Evolutionary conservation across 345 rosid genomes (phyloP), one percentile per base, ranked within the genome.

Genomic region (Carallia pectinifolia): DNA sequence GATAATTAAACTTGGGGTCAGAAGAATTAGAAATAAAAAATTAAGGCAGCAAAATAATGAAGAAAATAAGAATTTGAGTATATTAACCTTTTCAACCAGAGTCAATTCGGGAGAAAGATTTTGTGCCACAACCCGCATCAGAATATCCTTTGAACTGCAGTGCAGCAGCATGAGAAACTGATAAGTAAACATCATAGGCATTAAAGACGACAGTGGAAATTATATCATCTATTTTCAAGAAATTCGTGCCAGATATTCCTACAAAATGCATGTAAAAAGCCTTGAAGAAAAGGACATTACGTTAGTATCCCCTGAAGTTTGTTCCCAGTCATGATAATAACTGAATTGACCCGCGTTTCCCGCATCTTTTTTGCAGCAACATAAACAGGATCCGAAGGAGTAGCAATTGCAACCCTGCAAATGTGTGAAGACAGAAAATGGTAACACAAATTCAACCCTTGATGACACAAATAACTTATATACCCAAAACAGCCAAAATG

Each of bases 111-210:
- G 97, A 71, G 99, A 89, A 61, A 92, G 84, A 74, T 90, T 96
- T 62, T 89, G 98, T 1, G 99, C 98, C 66, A 96, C 99, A 52
- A 92, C 99, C 55, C 98, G 91, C 95, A 92, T 88, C 2, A 96
- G 96, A 69, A 96, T 87, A 84, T 96, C 99, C 80, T 92, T 96
- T 4, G 99, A 96, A 69, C 96, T 90, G 85, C 82, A 81, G 40
- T 29, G 38, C 30, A 75, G 36, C 29, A 72, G 60, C 58, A 70
- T 50, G 52, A 68, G 55, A 64, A 37, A 62, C 58, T 29, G 60
- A 54, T 38, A 74, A 71, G 48, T 36, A 58, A 74, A 54, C 36
- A 77, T 38, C 56, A 71, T n/a, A 29, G 47, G 69, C 10, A 5
- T 18, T 7, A 67, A 53, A 63, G 29, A 33, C 36, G 72, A 64